Base-by-base conservation (phyloP, 495 filamentous ascomycete genomes). In the Talaromyces thailandensis region DNA sequence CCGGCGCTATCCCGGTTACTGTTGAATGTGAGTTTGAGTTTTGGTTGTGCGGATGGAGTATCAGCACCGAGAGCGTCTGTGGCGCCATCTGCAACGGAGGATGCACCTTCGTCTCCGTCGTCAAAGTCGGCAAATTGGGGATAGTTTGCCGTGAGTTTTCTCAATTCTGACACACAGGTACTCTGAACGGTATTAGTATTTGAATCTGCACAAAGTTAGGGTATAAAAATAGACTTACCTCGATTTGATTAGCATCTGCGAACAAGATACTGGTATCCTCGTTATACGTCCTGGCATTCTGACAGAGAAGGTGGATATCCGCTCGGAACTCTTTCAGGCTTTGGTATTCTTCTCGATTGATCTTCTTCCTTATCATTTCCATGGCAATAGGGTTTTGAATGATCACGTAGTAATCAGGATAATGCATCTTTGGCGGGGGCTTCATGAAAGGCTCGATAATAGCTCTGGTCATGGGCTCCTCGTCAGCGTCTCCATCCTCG, bases 391-490 rank as follows among this genome's bases (percentile, higher is more conserved):
- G 94, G 29, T 88, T 86, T 66, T 86, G 83, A 71, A 98, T 98
- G 72, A 97, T 84, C 71, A 90, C 75, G 73, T 97, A 98, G 71
- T 98, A 98, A 67, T 97, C 92, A 6, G 90, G 87, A 71, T 93
- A 98, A 28, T 88, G 83, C 18, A 84, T 85, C 73, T 88, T 93
- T n/a, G 90, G 86, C 21, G 93, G 93, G 18, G 96, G 81, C 68
- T 92, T 91, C 73, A 97, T 82, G 73, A 98, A 98, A 0, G 93
- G 94, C 43, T 93, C 94, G 59, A 96, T 97, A 71, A 97, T 89
- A 23, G 90, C 78, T 58, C 93, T 89, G 55, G 85, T 76, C 29
- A 77, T 71, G 63, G 77, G 73, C 65, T 74, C 84, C 60, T 87
- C 85, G 53, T 86, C 85, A 61, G 81, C 79, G n/a, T 86, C 80